Base-by-base conservation (phyloP, 176 grass and related monocot species). In the Dendrocalamus sinicus region DNA sequence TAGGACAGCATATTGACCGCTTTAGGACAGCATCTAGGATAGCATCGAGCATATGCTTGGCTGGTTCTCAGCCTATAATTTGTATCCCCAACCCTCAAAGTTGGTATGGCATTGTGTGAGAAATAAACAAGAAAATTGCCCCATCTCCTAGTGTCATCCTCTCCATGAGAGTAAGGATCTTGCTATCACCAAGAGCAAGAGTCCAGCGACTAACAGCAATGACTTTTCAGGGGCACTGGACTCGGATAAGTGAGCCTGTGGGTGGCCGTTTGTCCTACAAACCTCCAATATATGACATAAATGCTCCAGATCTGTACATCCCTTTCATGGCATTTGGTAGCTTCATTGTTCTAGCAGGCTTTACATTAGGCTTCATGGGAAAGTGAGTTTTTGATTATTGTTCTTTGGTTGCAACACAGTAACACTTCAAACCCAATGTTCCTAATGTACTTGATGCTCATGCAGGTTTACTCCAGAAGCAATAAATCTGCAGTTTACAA, bases 211-310 rank as follows among this genome's bases (percentile, higher is more conserved):
- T n/a, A n/a, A n/a, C n/a, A n/a, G 6, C 59, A 22, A 60, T 75
- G 39, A 44, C 4, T 16, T 76, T 90, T 35, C 86, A 95, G 96
- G 96, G 96, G 48, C 96, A 95, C 77, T 98, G 96, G 96, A 98
- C 93, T 46, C 86, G 91, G 78, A 83, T 95, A 89, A 95, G 89
- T 73, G 93, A 95, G 79, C 93, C 96, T 15, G 96, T 98, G 3
- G 96, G 96, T 80, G 93, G 89, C 10, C 89, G 89, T 2, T 24
- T 95, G 50, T 95, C 96, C 0, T 98, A 95, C 81, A 98, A 93
- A 76, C 96, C 93, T 82, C 96, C 96, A 86, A 88, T 98, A 45
- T 90, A 92, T 77, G 96, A 95, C 81, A 98, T 98, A 86, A 98
- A 95, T 69, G 96, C 96, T 0, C 93, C 93, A 84, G 96, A 98